Evolutionary conservation across 2,329 filamentous ascomycete species (phyloP).

Genomic region (Tolypocladium album): DNA sequence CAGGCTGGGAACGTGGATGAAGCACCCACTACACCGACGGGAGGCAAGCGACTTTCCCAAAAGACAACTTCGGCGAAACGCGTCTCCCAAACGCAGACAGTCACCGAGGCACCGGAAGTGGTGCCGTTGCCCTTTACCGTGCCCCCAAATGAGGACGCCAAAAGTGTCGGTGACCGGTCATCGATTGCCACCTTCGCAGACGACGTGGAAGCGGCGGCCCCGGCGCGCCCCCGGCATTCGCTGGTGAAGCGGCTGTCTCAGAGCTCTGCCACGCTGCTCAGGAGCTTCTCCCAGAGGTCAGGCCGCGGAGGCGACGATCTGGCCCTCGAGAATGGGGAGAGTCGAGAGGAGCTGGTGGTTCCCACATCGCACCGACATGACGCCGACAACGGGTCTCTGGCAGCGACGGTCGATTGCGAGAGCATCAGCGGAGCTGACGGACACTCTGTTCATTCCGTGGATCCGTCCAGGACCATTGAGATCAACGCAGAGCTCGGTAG

Average conservation of each 20-base stretch:
- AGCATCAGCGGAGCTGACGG: constrained; percentile 30
- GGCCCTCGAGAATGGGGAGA: constrained; percentile 20
- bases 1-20: constrained; percentile 17
- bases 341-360: constrained; percentile 35
- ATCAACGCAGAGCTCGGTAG: constrained; percentile 27
- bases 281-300: constrained; percentile 28
- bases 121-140: constrained; percentile 57
- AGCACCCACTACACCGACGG: constrained; percentile 7
- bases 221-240: constrained; percentile 21
- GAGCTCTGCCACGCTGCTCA: constrained; percentile 32
- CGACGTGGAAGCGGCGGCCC: constrained; percentile 31
- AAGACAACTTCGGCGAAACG: constrained; percentile 7
- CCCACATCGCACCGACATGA: constrained; percentile 20
- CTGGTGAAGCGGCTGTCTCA: constrained; percentile 38
- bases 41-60: constrained; percentile 11
- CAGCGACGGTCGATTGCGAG: constrained; percentile 46
- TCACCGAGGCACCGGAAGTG: constrained; percentile 34
- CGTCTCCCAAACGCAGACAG: constrained; percentile 8
- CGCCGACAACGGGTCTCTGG: constrained; percentile 40
- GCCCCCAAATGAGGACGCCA: constrained; percentile 32
- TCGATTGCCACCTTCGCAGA: constrained; percentile 63
- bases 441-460: constrained; percentile 13
- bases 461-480: constrained; percentile 21
- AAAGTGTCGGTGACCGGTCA: constrained; percentile 40
- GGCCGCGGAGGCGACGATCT: constrained; percentile 7